These are phyloP conservation scores for Plasmodium fragile DNA, from an alignment of 169 alveolate species.

Conservation along the genomic window DNA sequence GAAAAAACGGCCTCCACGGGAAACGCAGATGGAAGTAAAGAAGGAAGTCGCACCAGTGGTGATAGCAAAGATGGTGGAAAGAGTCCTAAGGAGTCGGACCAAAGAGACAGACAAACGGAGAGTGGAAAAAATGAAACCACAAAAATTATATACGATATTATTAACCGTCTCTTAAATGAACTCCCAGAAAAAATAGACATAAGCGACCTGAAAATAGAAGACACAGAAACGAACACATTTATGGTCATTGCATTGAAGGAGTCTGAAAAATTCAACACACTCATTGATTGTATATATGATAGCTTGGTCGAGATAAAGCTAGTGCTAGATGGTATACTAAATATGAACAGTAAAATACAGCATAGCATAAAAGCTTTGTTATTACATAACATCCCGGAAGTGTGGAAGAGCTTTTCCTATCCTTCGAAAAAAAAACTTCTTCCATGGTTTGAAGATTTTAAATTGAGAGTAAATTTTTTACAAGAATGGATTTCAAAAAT, in stretches of 20 bases:
- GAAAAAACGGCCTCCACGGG: not conserved
- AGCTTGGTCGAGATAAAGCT: slow-evolving; percentile 57
- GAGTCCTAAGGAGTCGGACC: not conserved
- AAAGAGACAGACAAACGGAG: slow-evolving; percentile 81
- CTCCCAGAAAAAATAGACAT: slow-evolving; percentile 88
- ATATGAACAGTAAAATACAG: slow-evolving; percentile 61
- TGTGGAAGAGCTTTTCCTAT: slow-evolving; percentile 60
- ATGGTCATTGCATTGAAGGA: slow-evolving; percentile 76
- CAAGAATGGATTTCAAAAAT: slow-evolving; percentile 70
- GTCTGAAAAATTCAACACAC: slow-evolving; percentile 45
- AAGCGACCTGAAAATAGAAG: slow-evolving; percentile 75
- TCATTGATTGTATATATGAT: slow-evolving; percentile 59
- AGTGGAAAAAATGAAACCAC: slow-evolving; percentile 87
- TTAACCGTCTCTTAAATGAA: slow-evolving; percentile 86
- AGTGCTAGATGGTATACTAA: slow-evolving; percentile 58
- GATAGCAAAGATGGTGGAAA: not conserved
- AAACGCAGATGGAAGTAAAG: not conserved
- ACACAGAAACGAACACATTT: slow-evolving; percentile 75
- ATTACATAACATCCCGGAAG: slow-evolving; percentile 63
- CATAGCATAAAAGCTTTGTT: slow-evolving; percentile 42
- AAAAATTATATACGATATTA: slow-evolving; percentile 88
- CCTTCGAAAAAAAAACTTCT: slow-evolving; percentile 65
- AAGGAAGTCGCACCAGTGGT: too few relatives aligned
- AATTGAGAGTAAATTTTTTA: slow-evolving; percentile 64
- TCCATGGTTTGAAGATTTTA: slow-evolving; percentile 73